Evolutionary conservation across 164 flowering plant genomes (phyloP).

Genomic region (Kalanchoe fedtschenkoi): DNA sequence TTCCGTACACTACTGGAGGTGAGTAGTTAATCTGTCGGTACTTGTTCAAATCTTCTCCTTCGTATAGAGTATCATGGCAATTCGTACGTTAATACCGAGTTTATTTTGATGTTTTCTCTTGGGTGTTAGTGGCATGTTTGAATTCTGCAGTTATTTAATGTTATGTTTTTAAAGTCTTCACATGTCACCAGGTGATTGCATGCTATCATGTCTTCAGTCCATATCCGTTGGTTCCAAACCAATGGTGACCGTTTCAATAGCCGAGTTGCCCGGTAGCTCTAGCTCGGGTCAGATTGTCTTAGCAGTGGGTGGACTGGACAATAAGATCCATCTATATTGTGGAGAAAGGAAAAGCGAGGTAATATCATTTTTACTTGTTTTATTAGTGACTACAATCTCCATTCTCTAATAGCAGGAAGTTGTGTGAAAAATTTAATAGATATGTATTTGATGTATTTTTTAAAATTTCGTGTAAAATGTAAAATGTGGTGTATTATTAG

Average conservation of each 20-base stretch:
- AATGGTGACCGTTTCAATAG: conserved; percentile 83
- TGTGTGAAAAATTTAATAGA: too few species aligned
- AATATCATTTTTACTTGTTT: not conserved
- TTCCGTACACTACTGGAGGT: conserved; percentile 58
- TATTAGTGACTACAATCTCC: not conserved
- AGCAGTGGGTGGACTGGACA: conserved; percentile 95
- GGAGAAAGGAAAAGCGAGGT: conserved; percentile 67
- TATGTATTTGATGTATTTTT: too few species aligned
- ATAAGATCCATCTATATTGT: conserved; percentile 72
- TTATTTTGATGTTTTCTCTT: too few species aligned
- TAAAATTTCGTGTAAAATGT: too few species aligned
- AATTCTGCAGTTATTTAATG: not conserved
- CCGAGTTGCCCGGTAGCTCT: conserved; percentile 60
- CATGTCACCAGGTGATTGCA: conserved; percentile 54
- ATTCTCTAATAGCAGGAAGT: too few species aligned
- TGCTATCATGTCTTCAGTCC: conserved; percentile 46
- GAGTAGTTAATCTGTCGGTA: conserved; percentile 8
- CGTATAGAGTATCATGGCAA: not conserved
- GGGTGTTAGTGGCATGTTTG: not conserved
- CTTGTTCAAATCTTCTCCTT: not conserved
- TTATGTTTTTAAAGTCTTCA: not conserved
- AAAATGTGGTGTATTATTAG: too few species aligned
- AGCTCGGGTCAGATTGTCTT: conserved; percentile 40
- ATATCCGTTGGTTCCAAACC: conserved; percentile 57
- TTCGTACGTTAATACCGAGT: not conserved